These are phyloP conservation scores for Thermothielavioides terrestris DNA, from an alignment of 495 filamentous ascomycete species.

Conservation along the genomic window DNA sequence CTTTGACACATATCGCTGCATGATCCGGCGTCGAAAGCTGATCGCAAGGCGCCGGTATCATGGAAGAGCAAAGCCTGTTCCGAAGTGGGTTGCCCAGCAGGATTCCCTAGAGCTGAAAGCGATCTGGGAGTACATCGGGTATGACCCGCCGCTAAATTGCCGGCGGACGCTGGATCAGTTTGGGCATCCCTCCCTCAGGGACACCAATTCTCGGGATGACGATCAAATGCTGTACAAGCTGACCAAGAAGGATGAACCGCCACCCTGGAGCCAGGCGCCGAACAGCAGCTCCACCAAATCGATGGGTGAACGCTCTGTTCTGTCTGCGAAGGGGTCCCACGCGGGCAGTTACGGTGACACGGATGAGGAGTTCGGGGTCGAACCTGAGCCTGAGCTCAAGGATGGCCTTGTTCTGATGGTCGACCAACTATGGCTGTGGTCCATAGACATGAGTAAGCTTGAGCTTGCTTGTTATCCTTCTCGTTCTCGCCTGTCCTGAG, in stretches of 20 bases:
- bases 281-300: background rate
- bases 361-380: slow-evolving; percentile 17
- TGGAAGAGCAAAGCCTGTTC: slow-evolving; percentile 50
- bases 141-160: slow-evolving; percentile 55
- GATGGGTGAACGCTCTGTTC: background rate
- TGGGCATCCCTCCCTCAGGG: slow-evolving; percentile 54
- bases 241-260: slow-evolving; percentile 36
- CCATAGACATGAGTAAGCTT: slow-evolving; percentile 46
- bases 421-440: slow-evolving; percentile 63
- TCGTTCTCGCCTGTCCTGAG: background rate
- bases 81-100: slow-evolving; percentile 40
- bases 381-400: slow-evolving; percentile 35
- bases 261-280: background rate
- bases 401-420: slow-evolving; percentile 61
- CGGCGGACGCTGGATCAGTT: slow-evolving; percentile 60
- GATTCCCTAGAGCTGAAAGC: slow-evolving; percentile 51
- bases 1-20: slow-evolving; percentile 55
- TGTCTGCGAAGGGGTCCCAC: background rate
- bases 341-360: background rate
- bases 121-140: slow-evolving; percentile 58
- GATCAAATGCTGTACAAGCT: slow-evolving; percentile 67
- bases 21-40: slow-evolving; percentile 51
- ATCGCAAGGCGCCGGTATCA: slow-evolving; percentile 47
- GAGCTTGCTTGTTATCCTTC: too few relatives aligned
- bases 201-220: slow-evolving; percentile 54